A percentile compares a stretch with the other conserved stretches of the same genome.
Evolutionary conservation across 768 basidiomycete species (phyloP).

Genomic region (Podaxis sp.): DNA sequence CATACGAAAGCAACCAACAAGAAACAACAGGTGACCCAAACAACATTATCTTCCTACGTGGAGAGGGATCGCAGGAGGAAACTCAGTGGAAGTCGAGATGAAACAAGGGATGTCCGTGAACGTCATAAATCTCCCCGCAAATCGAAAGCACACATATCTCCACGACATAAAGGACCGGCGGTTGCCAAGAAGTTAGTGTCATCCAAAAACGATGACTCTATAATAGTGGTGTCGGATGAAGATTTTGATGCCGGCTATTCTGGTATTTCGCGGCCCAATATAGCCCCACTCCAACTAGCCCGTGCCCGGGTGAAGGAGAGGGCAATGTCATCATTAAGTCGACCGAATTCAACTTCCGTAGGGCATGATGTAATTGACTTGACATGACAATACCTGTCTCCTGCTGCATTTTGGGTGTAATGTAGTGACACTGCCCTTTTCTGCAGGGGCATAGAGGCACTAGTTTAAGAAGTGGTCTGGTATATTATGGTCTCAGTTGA

Average conservation of each 20-base stretch:
- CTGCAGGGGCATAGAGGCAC: too few species aligned
- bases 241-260: conserved; percentile 2
- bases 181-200: background rate
- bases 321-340: background rate
- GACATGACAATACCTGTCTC: background rate
- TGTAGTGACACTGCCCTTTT: too few species aligned
- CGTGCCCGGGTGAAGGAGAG: background rate
- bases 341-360: background rate
- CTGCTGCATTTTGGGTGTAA: too few species aligned
- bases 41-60: background rate
- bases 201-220: background rate
- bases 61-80: background rate
- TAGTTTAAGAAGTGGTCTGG: too few species aligned
- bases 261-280: background rate
- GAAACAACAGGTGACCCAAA: background rate
- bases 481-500: too few species aligned
- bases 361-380: conserved; percentile 3
- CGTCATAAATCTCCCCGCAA: conserved; percentile 14
- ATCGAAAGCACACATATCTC: conserved; percentile 9
- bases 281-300: conserved; percentile 7
- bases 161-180: background rate
- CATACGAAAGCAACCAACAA: background rate
- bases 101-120: background rate
- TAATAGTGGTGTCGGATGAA: background rate
- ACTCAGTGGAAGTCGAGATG: background rate